phyloP scores from a whole-genome alignment of 73 alveolate species.

The Paramecium sexaurelia region DNA sequence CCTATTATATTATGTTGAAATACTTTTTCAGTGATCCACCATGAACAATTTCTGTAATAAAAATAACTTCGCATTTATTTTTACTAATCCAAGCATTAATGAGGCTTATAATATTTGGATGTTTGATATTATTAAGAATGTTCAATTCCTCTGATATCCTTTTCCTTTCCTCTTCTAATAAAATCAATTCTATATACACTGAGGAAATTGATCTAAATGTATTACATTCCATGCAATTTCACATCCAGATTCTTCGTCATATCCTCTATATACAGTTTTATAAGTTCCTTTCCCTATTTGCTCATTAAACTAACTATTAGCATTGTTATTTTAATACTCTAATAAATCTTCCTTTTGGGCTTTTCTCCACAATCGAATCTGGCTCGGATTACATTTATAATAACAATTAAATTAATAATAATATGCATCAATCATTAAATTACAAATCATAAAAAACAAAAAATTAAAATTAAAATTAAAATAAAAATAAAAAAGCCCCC shows the following conservation, averaged over 20 bases:
- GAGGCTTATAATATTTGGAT: slow-evolving; percentile 93
- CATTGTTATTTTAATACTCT: slow-evolving; percentile 49
- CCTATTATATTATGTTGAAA: background rate
- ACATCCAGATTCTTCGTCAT: slow-evolving; percentile 95
- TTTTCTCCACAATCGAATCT: slow-evolving; percentile 80
- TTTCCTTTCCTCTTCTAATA: slow-evolving; percentile 76
- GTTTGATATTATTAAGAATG: slow-evolving; percentile 86
- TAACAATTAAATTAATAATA: background rate
- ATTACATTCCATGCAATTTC: slow-evolving; percentile 98
- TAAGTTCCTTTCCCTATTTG: slow-evolving; percentile 94
- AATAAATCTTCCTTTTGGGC: slow-evolving; percentile 93
- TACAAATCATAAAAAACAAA: background rate
- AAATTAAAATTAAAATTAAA: background rate
- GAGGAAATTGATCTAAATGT: slow-evolving; percentile 80
- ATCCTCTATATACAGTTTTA: slow-evolving; percentile 92
- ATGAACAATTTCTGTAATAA: slow-evolving; percentile 96
- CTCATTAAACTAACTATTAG: slow-evolving; percentile 80
- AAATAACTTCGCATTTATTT: slow-evolving; percentile 88
- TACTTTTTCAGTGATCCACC: slow-evolving; percentile 89
- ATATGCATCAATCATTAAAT: background rate
- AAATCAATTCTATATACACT: background rate
- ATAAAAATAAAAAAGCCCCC: slow-evolving; percentile 82
- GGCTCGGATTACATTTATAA: background rate
- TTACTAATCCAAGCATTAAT: slow-evolving; percentile 91
- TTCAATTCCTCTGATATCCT: slow-evolving; percentile 88